Percentiles rank a stretch among this genome's conserved stretches.
Evolutionary conservation across 1,284 basidiomycete species (phyloP).

Genomic region (Ustilago hordei): DNA sequence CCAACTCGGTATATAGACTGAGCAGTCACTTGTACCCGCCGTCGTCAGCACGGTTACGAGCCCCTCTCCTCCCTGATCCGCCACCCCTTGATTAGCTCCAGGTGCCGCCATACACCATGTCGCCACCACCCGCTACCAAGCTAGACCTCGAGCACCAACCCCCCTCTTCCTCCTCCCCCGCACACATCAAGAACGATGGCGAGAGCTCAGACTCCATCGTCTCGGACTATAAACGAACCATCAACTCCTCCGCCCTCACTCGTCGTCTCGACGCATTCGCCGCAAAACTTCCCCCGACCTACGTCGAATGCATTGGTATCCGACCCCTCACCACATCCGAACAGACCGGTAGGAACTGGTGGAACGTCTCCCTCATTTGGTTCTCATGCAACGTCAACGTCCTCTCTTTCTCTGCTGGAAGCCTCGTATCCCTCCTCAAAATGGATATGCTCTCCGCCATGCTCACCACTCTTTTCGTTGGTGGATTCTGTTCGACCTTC

Average conservation of each 20-base stretch:
- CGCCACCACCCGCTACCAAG: slow-evolving; percentile 8
- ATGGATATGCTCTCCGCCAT: slow-evolving; percentile 73
- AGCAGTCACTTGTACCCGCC: background rate
- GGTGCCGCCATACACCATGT: slow-evolving; percentile 4
- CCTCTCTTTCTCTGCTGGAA: slow-evolving; percentile 75
- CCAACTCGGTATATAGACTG: no score
- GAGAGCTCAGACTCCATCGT: slow-evolving; percentile 21
- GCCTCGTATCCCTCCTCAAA: slow-evolving; percentile 74
- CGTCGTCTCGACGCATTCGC: slow-evolving; percentile 32
- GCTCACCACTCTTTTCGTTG: slow-evolving; percentile 69
- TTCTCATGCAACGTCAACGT: slow-evolving; percentile 65
- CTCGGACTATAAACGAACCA: slow-evolving; percentile 36
- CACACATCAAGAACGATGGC: background rate
- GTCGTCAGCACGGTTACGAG: background rate
- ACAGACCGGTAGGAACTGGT: slow-evolving; percentile 68
- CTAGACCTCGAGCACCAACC: slow-evolving; percentile 39
- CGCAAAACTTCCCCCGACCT: slow-evolving; percentile 21
- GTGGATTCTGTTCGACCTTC: slow-evolving; percentile 67
- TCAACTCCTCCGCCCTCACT: slow-evolving; percentile 16
- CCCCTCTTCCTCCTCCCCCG: background rate
- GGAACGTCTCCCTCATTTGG: slow-evolving; percentile 70
- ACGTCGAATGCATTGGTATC: slow-evolving; percentile 55
- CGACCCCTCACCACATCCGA: slow-evolving; percentile 44
- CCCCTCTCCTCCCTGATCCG: background rate
- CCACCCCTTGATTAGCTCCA: background rate